Base-by-base conservation (phyloP, 2,329 filamentous ascomycete species). In the Xylaria hypoxylon region DNA sequence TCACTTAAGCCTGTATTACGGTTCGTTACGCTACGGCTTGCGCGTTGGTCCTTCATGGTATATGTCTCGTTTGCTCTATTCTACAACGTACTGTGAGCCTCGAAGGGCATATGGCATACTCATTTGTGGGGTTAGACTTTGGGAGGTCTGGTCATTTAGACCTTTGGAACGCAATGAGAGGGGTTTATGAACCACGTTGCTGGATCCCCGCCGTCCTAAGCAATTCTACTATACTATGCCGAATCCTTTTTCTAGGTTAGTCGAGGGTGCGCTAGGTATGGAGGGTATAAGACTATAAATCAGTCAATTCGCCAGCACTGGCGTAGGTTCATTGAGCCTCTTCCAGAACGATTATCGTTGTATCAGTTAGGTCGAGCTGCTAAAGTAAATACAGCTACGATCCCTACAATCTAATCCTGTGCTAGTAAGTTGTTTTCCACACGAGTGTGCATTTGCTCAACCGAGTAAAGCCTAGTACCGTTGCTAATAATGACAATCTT, bases 1-100 rank as follows among this genome's bases (percentile, higher is more conserved):
- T 33, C 31, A 52, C 52, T 45, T 17, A 38, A 56, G 56, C 38
- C 33, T 50, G 59, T 63, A 19, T 22, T 28, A 56, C 56, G 35
- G 33, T 22, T 10, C 19, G 10, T 45, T 53, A 40, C 47, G 44
- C 31, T 38, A 35, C 47, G n/a, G 44, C 55, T 55, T 17, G 26
- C 33, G 45, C 52, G 35, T 19, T 5, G 7, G 13, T 19, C 22
- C 45, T 33, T n/a, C 6, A 28, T 42, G n/a, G 17, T 51, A 42
- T 31, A 5, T 35, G 8, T 3, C 17, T 17, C 28, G 24, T 15
- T 48, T 48, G 45, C 45, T 17, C 22, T 6, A 38, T 44, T 45
- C 13, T 28, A n/a, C 31, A 19, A 17, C 26, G 17, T 24, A 7
- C n/a, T 17, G 17, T 35, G 19, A 42, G 55, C n/a, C 40, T 58